Percentiles rank a stretch among this genome's conserved stretches.
Conservation (phyloP, 2,329 filamentous ascomycete species). For the Colletotrichum melonis region DNA sequence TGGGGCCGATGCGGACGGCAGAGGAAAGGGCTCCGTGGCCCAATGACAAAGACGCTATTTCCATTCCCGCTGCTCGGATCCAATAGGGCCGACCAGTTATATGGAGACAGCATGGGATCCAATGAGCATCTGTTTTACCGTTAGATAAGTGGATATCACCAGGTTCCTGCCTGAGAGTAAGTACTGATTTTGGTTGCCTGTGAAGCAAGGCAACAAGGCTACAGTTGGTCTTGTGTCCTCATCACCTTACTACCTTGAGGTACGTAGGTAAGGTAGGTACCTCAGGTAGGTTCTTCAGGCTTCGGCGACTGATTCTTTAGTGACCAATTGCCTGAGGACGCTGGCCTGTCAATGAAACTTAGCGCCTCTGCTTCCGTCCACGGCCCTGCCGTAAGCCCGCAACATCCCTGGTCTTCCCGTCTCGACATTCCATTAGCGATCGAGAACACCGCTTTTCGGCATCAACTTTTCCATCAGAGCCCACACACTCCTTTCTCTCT, state of each 20-base stretch:
- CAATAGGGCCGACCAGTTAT: not conserved
- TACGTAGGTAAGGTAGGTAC: too few relatives aligned
- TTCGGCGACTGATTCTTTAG: constrained; percentile 15
- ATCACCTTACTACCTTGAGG: too few relatives aligned
- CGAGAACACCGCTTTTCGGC: constrained; percentile 2
- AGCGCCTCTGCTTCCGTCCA: constrained; percentile 7
- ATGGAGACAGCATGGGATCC: not conserved
- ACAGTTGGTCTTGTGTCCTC: constrained; percentile 4
- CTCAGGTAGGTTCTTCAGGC: not conserved
- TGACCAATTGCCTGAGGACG: constrained; percentile 1
- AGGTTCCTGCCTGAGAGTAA: not conserved
- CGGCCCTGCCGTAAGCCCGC: not conserved
- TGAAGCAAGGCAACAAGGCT: constrained; percentile 16
- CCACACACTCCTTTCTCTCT: not conserved
- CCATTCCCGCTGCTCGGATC: constrained; percentile 17
- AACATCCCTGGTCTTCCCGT: constrained; percentile 14
- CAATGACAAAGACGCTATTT: constrained; percentile 30
- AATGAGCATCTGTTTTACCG: not conserved
- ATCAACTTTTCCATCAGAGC: not conserved
- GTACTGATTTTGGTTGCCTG: constrained; percentile 1
- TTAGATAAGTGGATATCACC: not conserved
- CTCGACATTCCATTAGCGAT: constrained; percentile 35
- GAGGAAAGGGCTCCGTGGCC: not conserved
- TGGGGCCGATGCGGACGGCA: not conserved
- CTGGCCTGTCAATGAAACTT: constrained; percentile 23